These are phyloP conservation scores for Dicorynia guianensis DNA, from an alignment of 306 rosid species.

Conservation along the genomic window DNA sequence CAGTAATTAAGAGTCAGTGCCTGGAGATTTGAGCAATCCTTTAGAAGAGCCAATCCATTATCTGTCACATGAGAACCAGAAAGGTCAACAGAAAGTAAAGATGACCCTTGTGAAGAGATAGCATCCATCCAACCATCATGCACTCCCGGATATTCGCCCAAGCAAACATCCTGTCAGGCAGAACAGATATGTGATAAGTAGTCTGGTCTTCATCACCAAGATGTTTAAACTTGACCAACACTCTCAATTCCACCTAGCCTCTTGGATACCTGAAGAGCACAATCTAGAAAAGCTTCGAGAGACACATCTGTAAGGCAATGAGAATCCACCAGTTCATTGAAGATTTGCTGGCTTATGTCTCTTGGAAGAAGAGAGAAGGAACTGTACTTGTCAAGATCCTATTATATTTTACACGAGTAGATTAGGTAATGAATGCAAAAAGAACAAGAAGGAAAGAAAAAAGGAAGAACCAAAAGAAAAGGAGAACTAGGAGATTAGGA, in stretches of 20 bases:
- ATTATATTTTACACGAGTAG: slow-evolving; percentile 21
- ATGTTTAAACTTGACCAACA: slow-evolving; percentile 32
- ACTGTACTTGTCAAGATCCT: slow-evolving; percentile 59
- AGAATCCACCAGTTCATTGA: slow-evolving; percentile 66
- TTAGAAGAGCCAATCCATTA: slow-evolving; percentile 55
- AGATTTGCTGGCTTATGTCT: slow-evolving; percentile 74
- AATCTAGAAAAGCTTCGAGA: slow-evolving; percentile 63
- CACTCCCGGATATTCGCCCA: slow-evolving; percentile 68
- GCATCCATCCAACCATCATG: slow-evolving; percentile 73
- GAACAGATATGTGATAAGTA: slow-evolving; percentile 13
- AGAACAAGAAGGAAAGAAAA: not conserved
- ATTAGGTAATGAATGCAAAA: slow-evolving; percentile 24
- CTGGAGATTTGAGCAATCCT: slow-evolving; percentile 66
- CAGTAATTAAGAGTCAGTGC: slow-evolving; percentile 62
- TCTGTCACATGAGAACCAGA: slow-evolving; percentile 72
- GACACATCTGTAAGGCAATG: slow-evolving; percentile 59
- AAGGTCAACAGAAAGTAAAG: slow-evolving; percentile 69
- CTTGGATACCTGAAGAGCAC: slow-evolving; percentile 68
- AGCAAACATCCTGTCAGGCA: slow-evolving; percentile 63
- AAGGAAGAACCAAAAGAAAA: too few relatives aligned
- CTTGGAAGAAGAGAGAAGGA: slow-evolving; percentile 68
- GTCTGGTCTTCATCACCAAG: not conserved
- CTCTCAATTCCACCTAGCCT: slow-evolving; percentile 33
- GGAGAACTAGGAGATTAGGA: too few relatives aligned
- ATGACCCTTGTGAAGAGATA: slow-evolving; percentile 68